Evolutionary conservation across 164 flowering plant genomes (phyloP), one percentile per base, ranked within the genome.

Genomic region (Dillenia turbinata): DNA sequence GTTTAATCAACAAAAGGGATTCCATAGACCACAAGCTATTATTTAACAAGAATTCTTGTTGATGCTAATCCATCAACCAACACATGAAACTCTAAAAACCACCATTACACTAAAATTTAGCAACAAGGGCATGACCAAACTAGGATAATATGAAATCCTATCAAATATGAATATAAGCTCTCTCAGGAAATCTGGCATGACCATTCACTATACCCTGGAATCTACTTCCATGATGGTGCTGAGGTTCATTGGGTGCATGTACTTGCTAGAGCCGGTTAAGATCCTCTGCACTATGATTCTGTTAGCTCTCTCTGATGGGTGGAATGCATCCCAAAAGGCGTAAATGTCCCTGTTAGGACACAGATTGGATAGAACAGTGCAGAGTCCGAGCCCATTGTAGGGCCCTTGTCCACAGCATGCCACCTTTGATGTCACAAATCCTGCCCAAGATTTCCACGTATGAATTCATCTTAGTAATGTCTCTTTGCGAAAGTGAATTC

Each of bases 331-430:
- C 96, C 95, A 88, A 44, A 86, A 88, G 0, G 77, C 89, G 24
- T 85, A 83, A 0, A 57, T 0, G 59, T 78, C 80, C 46, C 96
- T 65, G 71, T 89, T 73, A 1, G 86, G 77, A 65, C 96, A 89
- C 60, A 89, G 60, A 57, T 79, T 85, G 3, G 96, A 89, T 8
- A 63, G 47, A 0, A 10, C 3, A 10, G 78, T 52, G 85, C 97
- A 90, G 0, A 78, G 57, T 12, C 97, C 97, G 0, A 88, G 12
- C 47, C 97, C 97, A 66, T 88, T 90, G 77, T 72, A 77, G 0
- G 85, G 87, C 50, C 97, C 97, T 71, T 90, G 97, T 12, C 97
- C 97, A 54, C 97, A 90, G 46, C 97, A 88, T 11, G 94, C 97
- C 17, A 79, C 55, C 70, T 75, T 78, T 26, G 96, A 77, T 11